These are phyloP conservation scores for Diatrype stigma DNA, from an alignment of 2,329 filamentous ascomycete genomes.

Conservation along the genomic window DNA sequence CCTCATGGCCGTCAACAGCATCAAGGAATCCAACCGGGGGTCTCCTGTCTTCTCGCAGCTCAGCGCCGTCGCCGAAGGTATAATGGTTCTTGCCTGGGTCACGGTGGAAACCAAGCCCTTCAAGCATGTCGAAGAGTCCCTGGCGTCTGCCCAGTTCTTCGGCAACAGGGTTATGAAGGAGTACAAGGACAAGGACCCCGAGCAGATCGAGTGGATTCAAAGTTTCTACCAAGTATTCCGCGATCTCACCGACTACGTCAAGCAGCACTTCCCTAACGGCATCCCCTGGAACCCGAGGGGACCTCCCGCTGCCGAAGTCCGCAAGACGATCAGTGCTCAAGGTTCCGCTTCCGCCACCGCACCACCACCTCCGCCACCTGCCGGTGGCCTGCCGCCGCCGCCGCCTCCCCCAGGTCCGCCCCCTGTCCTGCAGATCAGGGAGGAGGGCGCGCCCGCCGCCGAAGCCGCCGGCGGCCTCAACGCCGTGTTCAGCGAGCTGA, in stretches of 20 bases:
- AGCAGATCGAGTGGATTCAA: slow-evolving; percentile 84
- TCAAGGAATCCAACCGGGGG: slow-evolving; percentile 77
- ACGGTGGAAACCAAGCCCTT: slow-evolving; percentile 76
- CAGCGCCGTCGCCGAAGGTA: slow-evolving; percentile 83
- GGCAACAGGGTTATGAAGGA: slow-evolving; percentile 92
- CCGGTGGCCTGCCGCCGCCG: slow-evolving; percentile 58
- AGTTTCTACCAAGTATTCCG: slow-evolving; percentile 90
- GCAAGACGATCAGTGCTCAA: slow-evolving; percentile 51
- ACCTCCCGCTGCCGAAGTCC: slow-evolving; percentile 64
- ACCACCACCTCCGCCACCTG: slow-evolving; percentile 48
- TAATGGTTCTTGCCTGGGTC: slow-evolving; percentile 87
- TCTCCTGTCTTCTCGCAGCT: slow-evolving; percentile 76
- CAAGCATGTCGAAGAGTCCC: slow-evolving; percentile 79
- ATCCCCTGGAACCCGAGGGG: slow-evolving; percentile 83
- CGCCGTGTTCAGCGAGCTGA: slow-evolving; percentile 88
- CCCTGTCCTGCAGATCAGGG: slow-evolving; percentile 58
- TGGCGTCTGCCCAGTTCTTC: slow-evolving; percentile 85
- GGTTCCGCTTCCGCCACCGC: slow-evolving; percentile 36
- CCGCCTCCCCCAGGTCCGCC: slow-evolving; percentile 69
- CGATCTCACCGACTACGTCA: slow-evolving; percentile 77
- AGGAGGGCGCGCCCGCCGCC: slow-evolving; percentile 41
- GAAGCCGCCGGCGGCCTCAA: slow-evolving; percentile 60
- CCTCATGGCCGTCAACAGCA: slow-evolving; percentile 71
- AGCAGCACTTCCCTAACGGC: slow-evolving; percentile 74
- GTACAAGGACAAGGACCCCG: slow-evolving; percentile 74